Evolutionary conservation across 2,329 filamentous ascomycete genomes (phyloP).

Genomic region (Tolypocladium tropicale): DNA sequence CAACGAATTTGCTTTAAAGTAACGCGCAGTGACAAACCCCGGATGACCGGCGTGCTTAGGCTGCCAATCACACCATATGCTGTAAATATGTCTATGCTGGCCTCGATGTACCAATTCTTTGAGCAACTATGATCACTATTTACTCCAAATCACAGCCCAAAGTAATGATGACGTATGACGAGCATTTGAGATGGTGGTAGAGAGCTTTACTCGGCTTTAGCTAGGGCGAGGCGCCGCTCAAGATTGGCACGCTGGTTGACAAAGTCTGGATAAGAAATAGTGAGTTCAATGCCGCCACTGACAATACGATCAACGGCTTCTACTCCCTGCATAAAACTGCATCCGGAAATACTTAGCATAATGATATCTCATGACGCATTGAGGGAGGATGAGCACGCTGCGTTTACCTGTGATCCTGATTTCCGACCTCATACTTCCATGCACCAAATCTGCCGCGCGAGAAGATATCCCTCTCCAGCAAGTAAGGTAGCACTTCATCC

Average conservation of each 20-base stretch:
- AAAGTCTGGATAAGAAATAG: slow-evolving; percentile 93
- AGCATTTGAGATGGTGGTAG: no score
- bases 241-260: slow-evolving; percentile 68
- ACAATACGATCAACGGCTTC: slow-evolving; percentile 87
- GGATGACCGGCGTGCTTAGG: no score
- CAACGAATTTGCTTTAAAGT: no score
- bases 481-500: slow-evolving; percentile 83
- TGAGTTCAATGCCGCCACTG: slow-evolving; percentile 81
- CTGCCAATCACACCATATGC: no score
- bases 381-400: no score
- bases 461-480: slow-evolving; percentile 84
- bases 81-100: no score
- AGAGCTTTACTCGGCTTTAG: neutral
- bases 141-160: no score
- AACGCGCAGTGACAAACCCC: no score
- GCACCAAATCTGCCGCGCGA: slow-evolving; percentile 94
- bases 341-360: neutral
- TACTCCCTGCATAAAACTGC: slow-evolving; percentile 79
- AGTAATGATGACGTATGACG: no score
- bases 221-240: slow-evolving; percentile 27
- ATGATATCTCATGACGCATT: neutral
- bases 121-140: no score
- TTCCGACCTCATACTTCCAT: slow-evolving; percentile 95
- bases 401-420: slow-evolving; percentile 80
- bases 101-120: no score